These are phyloP conservation scores for Spirogloea muscicola DNA, from an alignment of 139 green algal species.

Conservation along the genomic window DNA sequence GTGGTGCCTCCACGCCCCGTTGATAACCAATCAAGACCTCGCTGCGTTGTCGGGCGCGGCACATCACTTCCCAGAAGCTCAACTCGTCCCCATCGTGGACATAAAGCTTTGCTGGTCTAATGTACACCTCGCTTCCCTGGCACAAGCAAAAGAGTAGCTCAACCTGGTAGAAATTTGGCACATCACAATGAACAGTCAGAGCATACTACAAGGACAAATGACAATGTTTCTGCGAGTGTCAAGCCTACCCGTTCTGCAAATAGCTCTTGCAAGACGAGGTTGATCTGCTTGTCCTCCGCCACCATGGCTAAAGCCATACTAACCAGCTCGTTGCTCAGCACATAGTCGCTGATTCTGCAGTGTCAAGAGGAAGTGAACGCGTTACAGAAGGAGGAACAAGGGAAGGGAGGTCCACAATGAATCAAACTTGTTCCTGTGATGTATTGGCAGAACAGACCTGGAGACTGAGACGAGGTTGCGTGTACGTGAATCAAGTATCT, in stretches of 20 bases:
- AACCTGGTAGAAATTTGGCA: no score
- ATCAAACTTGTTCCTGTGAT: no score
- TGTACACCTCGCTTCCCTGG: slow-evolving; percentile 60
- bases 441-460: no score
- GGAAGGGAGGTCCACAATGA: no score
- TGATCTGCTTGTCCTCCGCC: slow-evolving; percentile 53
- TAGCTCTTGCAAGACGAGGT: slow-evolving; percentile 57
- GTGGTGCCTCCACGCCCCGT: background rate
- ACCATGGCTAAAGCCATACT: slow-evolving; percentile 61
- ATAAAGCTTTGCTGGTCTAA: slow-evolving; percentile 49
- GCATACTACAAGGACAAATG: no score
- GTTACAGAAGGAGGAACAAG: no score
- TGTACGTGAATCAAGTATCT: slow-evolving; percentile 58
- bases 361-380: no score
- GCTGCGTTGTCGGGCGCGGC: slow-evolving; percentile 18
- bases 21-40: slow-evolving; percentile 56
- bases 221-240: no score
- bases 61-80: slow-evolving; percentile 56
- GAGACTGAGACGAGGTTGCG: slow-evolving; percentile 51
- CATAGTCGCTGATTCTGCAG: no score
- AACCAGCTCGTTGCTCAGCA: slow-evolving; percentile 58
- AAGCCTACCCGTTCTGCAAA: slow-evolving; percentile 52
- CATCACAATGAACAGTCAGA: no score
- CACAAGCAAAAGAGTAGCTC: no score
- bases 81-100: slow-evolving; percentile 29